phyloP scores from a whole-genome alignment of 208 protist species.

The Kentomonas sorsogonicus region DNA sequence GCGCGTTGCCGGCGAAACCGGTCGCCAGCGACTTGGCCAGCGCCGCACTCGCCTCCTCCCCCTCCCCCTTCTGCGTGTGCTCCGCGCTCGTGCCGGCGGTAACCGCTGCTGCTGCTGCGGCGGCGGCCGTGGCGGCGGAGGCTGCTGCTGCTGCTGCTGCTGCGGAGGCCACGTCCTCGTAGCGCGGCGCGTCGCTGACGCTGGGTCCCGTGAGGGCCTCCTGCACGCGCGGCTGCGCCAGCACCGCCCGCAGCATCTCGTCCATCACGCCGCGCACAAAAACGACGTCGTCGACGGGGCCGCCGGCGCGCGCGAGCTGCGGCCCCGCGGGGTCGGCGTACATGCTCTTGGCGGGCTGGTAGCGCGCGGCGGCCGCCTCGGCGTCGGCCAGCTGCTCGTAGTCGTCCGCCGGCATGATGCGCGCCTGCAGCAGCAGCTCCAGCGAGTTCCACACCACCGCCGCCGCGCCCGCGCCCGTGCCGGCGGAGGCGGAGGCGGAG shows the following conservation, averaged over 20 bases:
- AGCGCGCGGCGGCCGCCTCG: no score
- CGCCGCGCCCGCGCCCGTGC: slow-evolving; percentile 13
- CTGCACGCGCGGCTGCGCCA: slow-evolving; percentile 42
- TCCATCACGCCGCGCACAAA: slow-evolving; percentile 48
- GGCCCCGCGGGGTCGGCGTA: slow-evolving; percentile 17
- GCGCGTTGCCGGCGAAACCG: background rate
- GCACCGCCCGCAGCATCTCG: slow-evolving; percentile 57
- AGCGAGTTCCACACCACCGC: slow-evolving; percentile 38
- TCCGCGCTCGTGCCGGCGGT: slow-evolving; percentile 16
- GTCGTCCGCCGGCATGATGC: slow-evolving; percentile 61
- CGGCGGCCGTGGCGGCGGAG: background rate
- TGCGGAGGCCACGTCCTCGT: slow-evolving; percentile 17
- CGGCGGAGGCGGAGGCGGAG: background rate
- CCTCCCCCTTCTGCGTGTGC: background rate
- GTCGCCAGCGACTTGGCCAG: background rate
- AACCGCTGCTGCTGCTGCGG: slow-evolving; percentile 5
- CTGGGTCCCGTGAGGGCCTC: slow-evolving; percentile 49
- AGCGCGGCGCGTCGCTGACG: slow-evolving; percentile 15
- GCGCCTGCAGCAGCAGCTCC: slow-evolving; percentile 76
- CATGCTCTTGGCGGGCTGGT: slow-evolving; percentile 29
- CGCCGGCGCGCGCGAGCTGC: background rate
- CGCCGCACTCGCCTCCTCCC: background rate
- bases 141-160: background rate
- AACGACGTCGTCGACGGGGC: slow-evolving; percentile 18
- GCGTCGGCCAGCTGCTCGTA: no score